Percentiles rank a stretch among this genome's conserved stretches.
phyloP scores from a whole-genome alignment of 2,329 filamentous ascomycete genomes.

The Cercospora beticola region DNA sequence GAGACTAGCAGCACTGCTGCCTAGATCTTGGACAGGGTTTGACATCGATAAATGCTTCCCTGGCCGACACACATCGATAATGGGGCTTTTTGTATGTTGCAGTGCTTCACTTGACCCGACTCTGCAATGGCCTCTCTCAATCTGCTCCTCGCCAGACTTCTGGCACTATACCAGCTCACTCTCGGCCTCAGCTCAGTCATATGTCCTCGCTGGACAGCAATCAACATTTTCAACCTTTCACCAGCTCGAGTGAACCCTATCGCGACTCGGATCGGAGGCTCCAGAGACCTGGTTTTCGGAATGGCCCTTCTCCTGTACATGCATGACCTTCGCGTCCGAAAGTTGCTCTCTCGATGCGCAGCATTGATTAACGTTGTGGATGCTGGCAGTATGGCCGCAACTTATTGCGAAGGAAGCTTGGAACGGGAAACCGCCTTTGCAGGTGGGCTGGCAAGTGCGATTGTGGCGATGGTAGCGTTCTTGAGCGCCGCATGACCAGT shows the following conservation, averaged over 20 bases:
- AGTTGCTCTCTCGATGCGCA: too few relatives aligned
- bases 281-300: not conserved
- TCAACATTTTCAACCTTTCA: not conserved
- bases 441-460: not conserved
- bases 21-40: too few relatives aligned
- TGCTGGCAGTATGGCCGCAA: not conserved
- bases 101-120: too few relatives aligned
- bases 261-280: not conserved
- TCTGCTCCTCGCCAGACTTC: too few relatives aligned
- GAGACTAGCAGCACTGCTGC: not conserved
- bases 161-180: too few relatives aligned
- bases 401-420: not conserved
- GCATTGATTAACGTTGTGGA: not conserved
- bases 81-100: too few relatives aligned
- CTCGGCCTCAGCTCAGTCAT: too few relatives aligned
- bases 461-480: not conserved
- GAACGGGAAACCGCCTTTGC: not conserved
- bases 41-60: not conserved
- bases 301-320: too few relatives aligned
- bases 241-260: not conserved
- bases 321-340: too few relatives aligned
- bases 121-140: too few relatives aligned
- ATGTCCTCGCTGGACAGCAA: not conserved
- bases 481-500: too few relatives aligned
- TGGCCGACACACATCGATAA: not conserved